Base-by-base conservation (phyloP, 495 filamentous ascomycete species). In the Trichocladium antarcticum region DNA sequence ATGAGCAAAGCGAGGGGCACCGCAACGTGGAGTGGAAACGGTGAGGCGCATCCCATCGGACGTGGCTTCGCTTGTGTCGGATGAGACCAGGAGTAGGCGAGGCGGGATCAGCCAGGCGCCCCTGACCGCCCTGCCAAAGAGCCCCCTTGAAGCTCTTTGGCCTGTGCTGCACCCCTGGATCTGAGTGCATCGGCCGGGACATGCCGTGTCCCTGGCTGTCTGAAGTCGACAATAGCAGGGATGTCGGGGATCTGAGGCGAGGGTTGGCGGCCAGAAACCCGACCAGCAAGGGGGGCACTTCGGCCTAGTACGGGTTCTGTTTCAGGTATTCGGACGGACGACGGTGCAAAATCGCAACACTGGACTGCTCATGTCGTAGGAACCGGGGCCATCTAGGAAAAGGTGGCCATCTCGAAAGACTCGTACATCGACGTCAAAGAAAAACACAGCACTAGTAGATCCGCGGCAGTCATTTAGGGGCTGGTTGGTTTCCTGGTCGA, bases 11-110 rank as follows among this genome's bases (percentile, higher is more conserved):
- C 37, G 22, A 41, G 28, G 21, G 22, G 21, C 39, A 28, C 36
- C 36, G 29, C 32, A 16, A 42, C 36, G 27, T 47, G 38, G 42
- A 38, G 35, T 37, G 45, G 50, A 34, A 50, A 49, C 34, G 47
- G 21, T 22, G 9, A 41, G 10, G 20, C 24, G 42, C 37, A 24
- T 37, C 24, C 24, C 24, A 27, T 42, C 24, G n/a, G 20, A 41
- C 29, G 42, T 49, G 49, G 45, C 44, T 40, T 59, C 47, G 54
- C 51, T 64, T 62, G 57, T 52, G 57, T 57, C 47, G 52, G n/a
- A n/a, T 52, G 55, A 44, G 43, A 43, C 42, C 19, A 21, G 51
- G 42, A 39, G 45, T 36, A 36, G 45, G 28, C 42, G 22, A 50
- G 55, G 51, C 44, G 41, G 37, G 29, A 32, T 40, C 47, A 37